phyloP scores from a whole-genome alignment of 1,139 yeast genomes.

The Zygoascus meyerae region DNA sequence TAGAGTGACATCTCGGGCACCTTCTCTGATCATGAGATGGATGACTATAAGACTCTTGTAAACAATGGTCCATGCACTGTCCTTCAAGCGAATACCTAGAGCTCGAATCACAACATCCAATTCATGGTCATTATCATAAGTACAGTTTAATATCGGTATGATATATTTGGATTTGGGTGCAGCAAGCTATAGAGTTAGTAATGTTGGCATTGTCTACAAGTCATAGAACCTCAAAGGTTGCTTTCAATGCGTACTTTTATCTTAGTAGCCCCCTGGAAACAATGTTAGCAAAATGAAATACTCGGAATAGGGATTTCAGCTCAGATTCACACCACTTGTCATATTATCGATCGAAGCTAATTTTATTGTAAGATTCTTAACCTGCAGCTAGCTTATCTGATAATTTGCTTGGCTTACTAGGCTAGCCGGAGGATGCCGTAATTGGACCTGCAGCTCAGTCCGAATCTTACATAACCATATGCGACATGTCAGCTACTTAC shows the following conservation, averaged over 20 bases:
- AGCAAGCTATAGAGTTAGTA: constrained; percentile 54
- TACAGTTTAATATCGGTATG: constrained; percentile 83
- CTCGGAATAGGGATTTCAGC: no score
- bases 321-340: no score
- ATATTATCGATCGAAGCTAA: no score
- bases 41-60: constrained; percentile 78
- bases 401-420: no score
- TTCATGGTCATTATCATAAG: constrained; percentile 50
- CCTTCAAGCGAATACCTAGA: constrained; percentile 56
- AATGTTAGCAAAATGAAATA: no score
- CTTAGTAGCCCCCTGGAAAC: constrained; percentile 57
- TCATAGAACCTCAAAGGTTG: background rate
- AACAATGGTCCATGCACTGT: constrained; percentile 79
- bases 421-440: no score
- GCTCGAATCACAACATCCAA: constrained; percentile 65
- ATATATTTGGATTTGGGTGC: constrained; percentile 95
- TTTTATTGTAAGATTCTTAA: no score
- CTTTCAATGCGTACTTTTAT: constrained; percentile 35
- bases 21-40: constrained; percentile 90
- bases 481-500: constrained; percentile 28
- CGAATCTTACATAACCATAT: no score
- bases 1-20: constrained; percentile 67
- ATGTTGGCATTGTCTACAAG: background rate
- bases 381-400: no score
- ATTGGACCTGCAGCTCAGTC: no score